Base-by-base conservation (phyloP, 306 rosid species). In the Cyamopsis tetragonoloba region DNA sequence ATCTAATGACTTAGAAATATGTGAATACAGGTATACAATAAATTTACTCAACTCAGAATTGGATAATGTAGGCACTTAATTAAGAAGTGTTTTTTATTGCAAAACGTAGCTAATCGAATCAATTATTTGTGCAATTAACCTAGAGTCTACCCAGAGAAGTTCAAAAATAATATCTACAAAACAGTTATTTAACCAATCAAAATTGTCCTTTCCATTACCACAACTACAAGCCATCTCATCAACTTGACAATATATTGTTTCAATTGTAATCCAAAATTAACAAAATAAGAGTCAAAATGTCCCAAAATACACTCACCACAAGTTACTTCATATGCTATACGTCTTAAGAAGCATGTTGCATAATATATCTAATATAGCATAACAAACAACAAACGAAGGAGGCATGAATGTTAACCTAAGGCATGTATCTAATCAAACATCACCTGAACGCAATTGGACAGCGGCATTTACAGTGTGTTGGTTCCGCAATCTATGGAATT, bases 161-260 rank as follows among this genome's bases (percentile, higher is more conserved):
- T 67, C 66, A 59, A 44, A 42, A 42, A 59, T 19, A 17, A 5
- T 75, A 55, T 58, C 75, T 68, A 73, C 84, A 67, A 64, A 82
- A 60, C 74, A 51, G 55, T 12, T 28, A 54, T 27, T 66, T 49
- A 43, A n/a, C 63, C 77, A 31, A 49, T 26, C 74, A 51, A 76
- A 43, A 71, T 53, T 30, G 47, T 55, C 39, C 73, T 73, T n/a
- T 62, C 59, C 69, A 11, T 41, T 34, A 30, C 27, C 31, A 35
- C 9, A n/a, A n/a, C n/a, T n/a, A n/a, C n/a, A 58, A 58, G 18
- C 67, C 57, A 78, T 73, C 55, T 62, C 50, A 54, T 80, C 62
- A 63, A 51, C 41, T 68, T 71, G 70, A 49, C 18, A 18, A 56
- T 64, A 24, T 4, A n/a, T n/a, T n/a, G n/a, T n/a, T n/a, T n/a